phyloP scores from a whole-genome alignment of 2,329 filamentous ascomycete genomes.

The Xylariaceae sp. region DNA sequence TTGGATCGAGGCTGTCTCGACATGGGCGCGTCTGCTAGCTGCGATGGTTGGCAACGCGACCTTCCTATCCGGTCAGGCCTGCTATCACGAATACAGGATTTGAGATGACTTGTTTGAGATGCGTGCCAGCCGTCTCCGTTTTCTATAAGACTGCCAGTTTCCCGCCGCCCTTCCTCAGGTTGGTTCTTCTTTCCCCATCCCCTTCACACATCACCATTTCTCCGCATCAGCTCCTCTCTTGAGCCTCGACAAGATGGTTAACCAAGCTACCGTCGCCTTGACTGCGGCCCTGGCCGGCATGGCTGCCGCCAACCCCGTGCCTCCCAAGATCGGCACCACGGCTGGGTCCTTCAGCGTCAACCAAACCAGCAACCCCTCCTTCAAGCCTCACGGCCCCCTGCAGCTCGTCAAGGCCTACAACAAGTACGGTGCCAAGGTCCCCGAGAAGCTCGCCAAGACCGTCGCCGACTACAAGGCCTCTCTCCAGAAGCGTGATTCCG shows the following conservation, averaged over 20 bases:
- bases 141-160: constrained; percentile 14
- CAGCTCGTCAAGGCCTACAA: constrained; percentile 32
- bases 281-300: constrained; percentile 26
- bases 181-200: background rate
- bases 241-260: constrained; percentile 15
- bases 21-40: too few species aligned
- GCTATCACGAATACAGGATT: background rate
- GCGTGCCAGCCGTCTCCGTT: background rate
- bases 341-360: constrained; percentile 27
- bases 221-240: background rate
- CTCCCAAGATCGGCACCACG: constrained; percentile 22
- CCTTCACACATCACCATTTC: background rate
- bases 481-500: constrained; percentile 25
- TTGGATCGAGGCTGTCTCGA: too few species aligned
- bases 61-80: background rate
- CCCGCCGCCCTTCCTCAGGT: constrained; percentile 3
- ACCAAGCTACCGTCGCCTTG: constrained; percentile 12
- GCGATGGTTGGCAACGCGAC: too few species aligned
- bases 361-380: constrained; percentile 28
- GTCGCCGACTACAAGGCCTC: constrained; percentile 24
- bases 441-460: constrained; percentile 26
- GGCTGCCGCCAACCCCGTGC: constrained; percentile 25
- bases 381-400: constrained; percentile 27
- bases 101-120: background rate
- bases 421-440: constrained; percentile 29